Evolutionary conservation across 192 early-diverging fungal species (phyloP), one percentile per base, ranked within the genome.

Genomic region (Gonapodya prolifera): DNA sequence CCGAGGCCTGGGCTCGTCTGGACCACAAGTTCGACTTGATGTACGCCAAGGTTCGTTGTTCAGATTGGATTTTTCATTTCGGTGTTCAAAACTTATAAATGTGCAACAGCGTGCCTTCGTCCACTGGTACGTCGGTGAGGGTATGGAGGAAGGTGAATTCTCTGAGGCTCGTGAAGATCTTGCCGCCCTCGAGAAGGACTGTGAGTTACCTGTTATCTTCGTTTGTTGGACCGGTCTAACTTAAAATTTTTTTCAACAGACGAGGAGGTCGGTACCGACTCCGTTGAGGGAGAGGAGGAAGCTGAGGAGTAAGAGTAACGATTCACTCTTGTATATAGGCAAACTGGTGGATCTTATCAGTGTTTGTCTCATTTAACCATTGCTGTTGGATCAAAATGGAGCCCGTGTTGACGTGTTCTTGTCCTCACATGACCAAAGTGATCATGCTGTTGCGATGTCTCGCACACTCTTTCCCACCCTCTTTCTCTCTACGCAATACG

Each of bases 121-220:
- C 35, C 78, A 79, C 78, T 79, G 78, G 78, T 79, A 79, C 28
- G 78, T 79, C 36, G 78, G 78, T 69, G 78, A 79, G 76, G 78
- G 78, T 77, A 79, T 79, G 78, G 97, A 99, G 88, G 98, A 99
- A 87, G 96, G 98, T 83, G 98, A 99, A 87, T 99, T 99, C 93
- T 96, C 95, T 77, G 98, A 99, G 89, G 98, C 96, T 76, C 96
- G 96, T 89, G 98, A 98, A 86, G 96, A 99, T 86, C 91, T 98
- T 86, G 98, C 95, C 84, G 96, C 98, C 70, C 94, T 99, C 79
- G 96, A 99, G 89, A 98, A 98, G 94, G 98, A 99, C 84, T 99
- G 98, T 87, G 98, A 73, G 71, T 18, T 73, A 16, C 31, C 29
- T 32, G 31, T 32, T 18, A 73, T 32, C 45, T 61, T 61, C 45